Evolutionary conservation across 768 basidiomycete species (phyloP).

Genomic region (Tephrocybe sp.): DNA sequence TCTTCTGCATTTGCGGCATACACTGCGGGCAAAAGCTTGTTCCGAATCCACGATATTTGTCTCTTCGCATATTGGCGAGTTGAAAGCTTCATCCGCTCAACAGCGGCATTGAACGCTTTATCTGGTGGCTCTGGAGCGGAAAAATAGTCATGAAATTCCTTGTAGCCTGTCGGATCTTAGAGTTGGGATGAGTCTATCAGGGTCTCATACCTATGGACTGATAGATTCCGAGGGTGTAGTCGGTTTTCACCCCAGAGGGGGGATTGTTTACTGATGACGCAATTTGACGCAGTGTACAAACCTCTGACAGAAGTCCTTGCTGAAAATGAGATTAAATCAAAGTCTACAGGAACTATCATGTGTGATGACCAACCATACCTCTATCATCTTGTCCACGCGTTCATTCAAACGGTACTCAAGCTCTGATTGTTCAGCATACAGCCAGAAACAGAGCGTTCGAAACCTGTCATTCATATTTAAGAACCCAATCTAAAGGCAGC

Average conservation of each 20-base stretch:
- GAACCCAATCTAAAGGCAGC: not conserved
- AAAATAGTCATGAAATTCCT: conserved; percentile 80
- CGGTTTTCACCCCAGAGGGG: conserved; percentile 21
- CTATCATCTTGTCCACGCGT: conserved; percentile 88
- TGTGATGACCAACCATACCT: conserved; percentile 54
- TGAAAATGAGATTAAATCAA: conserved; percentile 25
- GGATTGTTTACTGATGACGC: conserved; percentile 13
- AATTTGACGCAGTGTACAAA: conserved; percentile 51
- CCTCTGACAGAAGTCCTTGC: conserved; percentile 82
- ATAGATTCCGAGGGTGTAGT: conserved; percentile 86
- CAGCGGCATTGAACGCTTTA: conserved; percentile 49
- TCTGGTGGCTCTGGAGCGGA: conserved; percentile 38
- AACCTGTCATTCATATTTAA: conserved; percentile 55
- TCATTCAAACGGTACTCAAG: conserved; percentile 70
- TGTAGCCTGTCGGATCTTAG: conserved; percentile 64
- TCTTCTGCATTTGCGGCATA: conserved; percentile 44
- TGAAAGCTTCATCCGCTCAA: conserved; percentile 80
- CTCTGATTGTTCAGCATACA: conserved; percentile 68
- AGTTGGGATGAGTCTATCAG: not conserved
- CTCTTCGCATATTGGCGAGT: conserved; percentile 91
- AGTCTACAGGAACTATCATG: not conserved
- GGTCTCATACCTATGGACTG: conserved; percentile 81
- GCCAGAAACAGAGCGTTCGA: conserved; percentile 86
- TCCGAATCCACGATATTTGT: conserved; percentile 90
- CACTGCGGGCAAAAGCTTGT: conserved; percentile 81